Evolutionary conservation across 2,329 filamentous ascomycete species (phyloP), one percentile per base, ranked within the genome.

Genomic region (Cladosporium sp.): DNA sequence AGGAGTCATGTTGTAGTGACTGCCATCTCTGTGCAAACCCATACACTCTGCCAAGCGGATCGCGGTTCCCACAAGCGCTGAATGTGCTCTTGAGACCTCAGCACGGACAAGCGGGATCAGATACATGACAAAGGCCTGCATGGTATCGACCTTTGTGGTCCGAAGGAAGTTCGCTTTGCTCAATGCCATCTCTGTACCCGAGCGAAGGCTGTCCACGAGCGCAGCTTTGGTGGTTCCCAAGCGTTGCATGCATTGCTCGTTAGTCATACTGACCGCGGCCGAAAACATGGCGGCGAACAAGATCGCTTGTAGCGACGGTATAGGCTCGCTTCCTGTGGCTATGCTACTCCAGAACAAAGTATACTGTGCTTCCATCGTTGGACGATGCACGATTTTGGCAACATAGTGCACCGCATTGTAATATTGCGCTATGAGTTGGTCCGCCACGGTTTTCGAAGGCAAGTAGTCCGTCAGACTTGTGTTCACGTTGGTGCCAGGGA

Each of bases 101-200:
- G 82, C 82, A 57, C 88, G 80, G 65, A 88, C 90, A 14, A 92
- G 79, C 0, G 88, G 86, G 59, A 90, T 85, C 82, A 91, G 76
- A 64, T 90, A 92, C 78, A 90, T 88, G 37, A 91, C 84, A 65
- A 91, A 88, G 1, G 87, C 88, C 69, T 92, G 89, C 66, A 92
- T 76, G 0, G 86, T 89, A 70, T 90, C 87, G n/a, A 90, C 75
- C 64, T 85, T 87, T 0, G 84, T 89, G 0, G 88, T 90, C 37
- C 86, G 79, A 37, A 92, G 72, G 59, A 91, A 88, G 67, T 89
- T 87, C 3, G 88, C 87, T 67, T 85, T 84, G 39, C 82, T 81
- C 36, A 92, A 74, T 3, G 87, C 84, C 25, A 82, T 80, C 73
- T 92, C 89, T 6, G 86, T 84, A 1, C 83, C 87, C 50, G 85